Conservation (phyloP, 345 rosid genomes). For the Citrus mangshanensis region DNA sequence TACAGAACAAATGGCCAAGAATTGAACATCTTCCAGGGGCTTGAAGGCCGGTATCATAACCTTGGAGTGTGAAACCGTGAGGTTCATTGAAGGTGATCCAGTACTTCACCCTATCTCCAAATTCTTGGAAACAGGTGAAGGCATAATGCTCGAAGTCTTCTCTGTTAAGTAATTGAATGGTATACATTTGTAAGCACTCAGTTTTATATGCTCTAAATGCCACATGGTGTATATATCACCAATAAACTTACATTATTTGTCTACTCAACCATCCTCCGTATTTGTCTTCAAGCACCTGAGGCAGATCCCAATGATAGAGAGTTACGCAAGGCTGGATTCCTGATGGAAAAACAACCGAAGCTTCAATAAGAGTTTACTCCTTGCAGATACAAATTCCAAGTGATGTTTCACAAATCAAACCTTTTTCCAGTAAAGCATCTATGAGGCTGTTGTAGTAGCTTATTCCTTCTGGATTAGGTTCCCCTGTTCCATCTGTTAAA, state of each 20-base stretch:
- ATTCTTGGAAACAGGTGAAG: constrained; percentile 71
- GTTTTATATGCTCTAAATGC: neutral
- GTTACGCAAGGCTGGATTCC: constrained; percentile 90
- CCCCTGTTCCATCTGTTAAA: constrained; percentile 77
- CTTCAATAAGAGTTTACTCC: neutral
- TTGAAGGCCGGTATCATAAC: constrained; percentile 86
- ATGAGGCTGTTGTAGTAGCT: constrained; percentile 67
- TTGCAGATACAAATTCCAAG: neutral
- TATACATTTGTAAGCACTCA: neutral
- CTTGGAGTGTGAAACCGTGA: constrained; percentile 74
- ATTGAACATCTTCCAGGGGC: constrained; percentile 97
- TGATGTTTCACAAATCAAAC: constrained; percentile 18
- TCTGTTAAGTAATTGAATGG: constrained; percentile 36
- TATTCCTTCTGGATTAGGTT: constrained; percentile 64
- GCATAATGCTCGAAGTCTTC: constrained; percentile 71
- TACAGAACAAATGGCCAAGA: constrained; percentile 67
- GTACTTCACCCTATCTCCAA: constrained; percentile 84
- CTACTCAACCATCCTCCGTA: constrained; percentile 80
- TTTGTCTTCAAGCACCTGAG: constrained; percentile 83
- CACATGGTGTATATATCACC: neutral
- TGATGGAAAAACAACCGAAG: constrained; percentile 28
- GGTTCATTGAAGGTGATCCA: constrained; percentile 98
- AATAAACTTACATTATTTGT: constrained; percentile 57
- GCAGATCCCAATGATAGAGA: constrained; percentile 97
- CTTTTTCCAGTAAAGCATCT: constrained; percentile 65